phyloP scores from a whole-genome alignment of 768 basidiomycete species.

The Lentinula edodes region DNA sequence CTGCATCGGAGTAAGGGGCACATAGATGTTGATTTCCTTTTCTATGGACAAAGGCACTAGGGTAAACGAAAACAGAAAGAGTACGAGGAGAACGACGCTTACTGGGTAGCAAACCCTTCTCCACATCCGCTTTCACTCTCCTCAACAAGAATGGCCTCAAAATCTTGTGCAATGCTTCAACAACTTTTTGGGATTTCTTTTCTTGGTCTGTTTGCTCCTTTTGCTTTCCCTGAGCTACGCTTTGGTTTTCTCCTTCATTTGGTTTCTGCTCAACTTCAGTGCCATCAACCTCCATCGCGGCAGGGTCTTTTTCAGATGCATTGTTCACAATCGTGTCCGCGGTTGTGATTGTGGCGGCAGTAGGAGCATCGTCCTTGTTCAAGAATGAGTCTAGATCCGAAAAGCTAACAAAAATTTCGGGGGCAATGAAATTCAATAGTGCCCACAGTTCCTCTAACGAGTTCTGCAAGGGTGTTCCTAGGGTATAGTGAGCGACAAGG shows the following conservation, averaged over 20 bases:
- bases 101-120: constrained; percentile 94
- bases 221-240: neutral
- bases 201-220: constrained; percentile 39
- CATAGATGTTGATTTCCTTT: constrained; percentile 98
- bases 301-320: neutral
- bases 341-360: neutral
- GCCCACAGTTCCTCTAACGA: constrained; percentile 94
- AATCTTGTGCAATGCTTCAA: constrained; percentile 96
- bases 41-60: constrained; percentile 36
- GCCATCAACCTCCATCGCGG: neutral
- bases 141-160: constrained; percentile 90
- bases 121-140: constrained; percentile 93
- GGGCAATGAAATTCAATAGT: constrained; percentile 91
- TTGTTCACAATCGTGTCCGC: constrained; percentile 21
- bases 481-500: neutral
- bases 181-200: constrained; percentile 86
- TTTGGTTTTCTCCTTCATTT: neutral
- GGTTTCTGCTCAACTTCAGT: neutral
- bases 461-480: constrained; percentile 84
- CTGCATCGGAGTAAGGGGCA: constrained; percentile 96
- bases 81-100: constrained; percentile 17
- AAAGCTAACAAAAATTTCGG: constrained; percentile 91
- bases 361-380: constrained; percentile 65
- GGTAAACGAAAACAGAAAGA: constrained; percentile 1
- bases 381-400: constrained; percentile 91